These are phyloP conservation scores for Penstemon newberryi DNA, from an alignment of 257 asterid genomes.

Conservation along the genomic window DNA sequence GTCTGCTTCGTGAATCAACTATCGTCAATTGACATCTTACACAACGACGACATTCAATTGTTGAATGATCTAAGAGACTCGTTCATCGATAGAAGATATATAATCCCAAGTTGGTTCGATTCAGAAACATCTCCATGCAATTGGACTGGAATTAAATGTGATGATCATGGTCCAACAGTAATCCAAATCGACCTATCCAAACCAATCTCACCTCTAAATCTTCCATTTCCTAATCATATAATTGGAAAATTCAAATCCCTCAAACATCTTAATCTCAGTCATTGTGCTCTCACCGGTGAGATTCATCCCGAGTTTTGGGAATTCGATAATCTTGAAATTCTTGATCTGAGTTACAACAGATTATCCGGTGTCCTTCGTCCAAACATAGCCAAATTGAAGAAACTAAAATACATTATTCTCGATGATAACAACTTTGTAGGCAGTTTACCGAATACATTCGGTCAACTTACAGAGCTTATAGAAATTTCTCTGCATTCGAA, in stretches of 20 bases:
- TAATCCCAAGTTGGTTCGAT: conserved; percentile 50
- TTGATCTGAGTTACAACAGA: conserved; percentile 61
- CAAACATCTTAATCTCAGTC: conserved; percentile 57
- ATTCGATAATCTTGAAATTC: conserved; percentile 44
- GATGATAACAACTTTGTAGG: conserved; percentile 62
- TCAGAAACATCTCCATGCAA: conserved; percentile 51
- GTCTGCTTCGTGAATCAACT: conserved; percentile 24
- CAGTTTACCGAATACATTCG: conserved; percentile 48
- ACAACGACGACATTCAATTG: conserved; percentile 35
- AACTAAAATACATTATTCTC: conserved; percentile 53
- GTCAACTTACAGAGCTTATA: conserved; percentile 44
- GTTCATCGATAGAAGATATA: conserved; percentile 30
- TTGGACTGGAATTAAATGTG: conserved; percentile 67
- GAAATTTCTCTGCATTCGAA: conserved; percentile 64
- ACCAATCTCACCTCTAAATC: conserved; percentile 34
- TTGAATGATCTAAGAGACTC: conserved; percentile 44
- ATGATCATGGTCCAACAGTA: conserved; percentile 39
- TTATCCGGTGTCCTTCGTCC: conserved; percentile 51
- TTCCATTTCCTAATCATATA: conserved; percentile 48
- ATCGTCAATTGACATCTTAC: conserved; percentile 24
- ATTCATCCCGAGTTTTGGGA: conserved; percentile 51
- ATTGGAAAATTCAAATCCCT: conserved; percentile 50
- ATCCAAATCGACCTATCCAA: conserved; percentile 42
- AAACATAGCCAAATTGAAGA: conserved; percentile 37
- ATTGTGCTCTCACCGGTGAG: conserved; percentile 54